Conservation (phyloP, 805 yeast genomes). For the Candida chauliodis region DNA sequence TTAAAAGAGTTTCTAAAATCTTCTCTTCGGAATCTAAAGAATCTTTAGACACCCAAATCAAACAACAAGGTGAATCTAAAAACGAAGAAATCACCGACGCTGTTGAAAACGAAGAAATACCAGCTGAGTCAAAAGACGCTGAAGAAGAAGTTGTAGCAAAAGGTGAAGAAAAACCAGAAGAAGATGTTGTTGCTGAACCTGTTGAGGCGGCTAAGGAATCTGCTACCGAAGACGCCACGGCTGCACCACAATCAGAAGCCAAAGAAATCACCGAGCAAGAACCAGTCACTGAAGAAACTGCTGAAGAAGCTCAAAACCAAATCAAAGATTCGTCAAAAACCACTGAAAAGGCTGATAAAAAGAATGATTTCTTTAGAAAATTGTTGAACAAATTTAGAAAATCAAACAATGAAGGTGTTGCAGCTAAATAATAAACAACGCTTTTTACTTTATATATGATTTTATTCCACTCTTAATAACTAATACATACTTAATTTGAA, state of each 20-base stretch:
- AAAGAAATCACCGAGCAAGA: constrained; percentile 9
- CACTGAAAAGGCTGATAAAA: constrained; percentile 33
- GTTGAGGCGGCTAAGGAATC: constrained; percentile 10
- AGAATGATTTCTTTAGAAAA: constrained; percentile 35
- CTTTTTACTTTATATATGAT: too few relatives aligned
- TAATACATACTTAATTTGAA: too few relatives aligned
- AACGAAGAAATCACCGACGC: constrained; percentile 10
- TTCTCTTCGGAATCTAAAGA: constrained; percentile 28
- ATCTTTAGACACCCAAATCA: constrained; percentile 12
- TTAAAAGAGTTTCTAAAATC: constrained; percentile 36
- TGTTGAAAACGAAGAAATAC: constrained; percentile 10
- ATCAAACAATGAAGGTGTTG: constrained; percentile 10
- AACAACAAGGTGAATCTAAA: constrained; percentile 7
- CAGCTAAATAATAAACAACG: neutral
- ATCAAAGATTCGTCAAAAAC: constrained; percentile 22
- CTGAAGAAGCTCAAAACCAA: constrained; percentile 27
- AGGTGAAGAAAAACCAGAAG: constrained; percentile 11
- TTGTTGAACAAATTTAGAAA: constrained; percentile 35
- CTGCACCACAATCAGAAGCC: constrained; percentile 9
- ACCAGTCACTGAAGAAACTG: constrained; percentile 12
- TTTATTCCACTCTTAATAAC: too few relatives aligned
- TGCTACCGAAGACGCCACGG: constrained; percentile 10
- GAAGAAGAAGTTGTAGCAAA: constrained; percentile 9
- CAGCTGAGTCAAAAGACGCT: constrained; percentile 2
- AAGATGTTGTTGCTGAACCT: constrained; percentile 8